Percentiles rank a stretch among this genome's conserved stretches.
Evolutionary conservation across 2,329 filamentous ascomycete genomes (phyloP).

Genomic region (Colletotrichum sp.): DNA sequence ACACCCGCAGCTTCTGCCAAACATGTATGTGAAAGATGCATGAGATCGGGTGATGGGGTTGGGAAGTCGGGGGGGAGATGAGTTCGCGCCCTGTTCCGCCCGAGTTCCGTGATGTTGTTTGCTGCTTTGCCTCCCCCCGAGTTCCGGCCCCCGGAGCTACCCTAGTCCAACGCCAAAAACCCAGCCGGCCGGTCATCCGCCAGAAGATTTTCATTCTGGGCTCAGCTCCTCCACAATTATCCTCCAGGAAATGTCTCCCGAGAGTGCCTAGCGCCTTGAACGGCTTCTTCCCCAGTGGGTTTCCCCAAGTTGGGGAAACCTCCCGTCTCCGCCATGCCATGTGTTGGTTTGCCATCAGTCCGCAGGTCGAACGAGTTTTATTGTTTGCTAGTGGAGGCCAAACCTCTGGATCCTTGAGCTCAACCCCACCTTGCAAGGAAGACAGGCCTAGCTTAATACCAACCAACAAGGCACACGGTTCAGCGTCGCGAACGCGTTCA

Average conservation of each 20-base stretch:
- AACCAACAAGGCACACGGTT: neutral
- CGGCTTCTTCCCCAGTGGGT: neutral
- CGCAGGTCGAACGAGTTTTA: neutral
- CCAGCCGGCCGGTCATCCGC: neutral
- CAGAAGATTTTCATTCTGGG: neutral
- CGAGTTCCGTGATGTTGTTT: constrained; percentile 3
- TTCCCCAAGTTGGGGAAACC: neutral
- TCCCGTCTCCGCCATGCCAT: neutral
- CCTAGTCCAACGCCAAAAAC: neutral
- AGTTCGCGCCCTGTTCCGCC: neutral
- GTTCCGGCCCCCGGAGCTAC: neutral
- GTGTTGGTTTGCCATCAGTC: neutral
- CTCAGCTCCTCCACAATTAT: neutral
- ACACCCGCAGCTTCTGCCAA: neutral
- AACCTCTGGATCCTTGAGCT: neutral
- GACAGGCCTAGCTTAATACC: neutral
- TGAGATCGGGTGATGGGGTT: neutral
- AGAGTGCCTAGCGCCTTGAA: neutral
- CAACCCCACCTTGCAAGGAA: constrained; percentile 1
- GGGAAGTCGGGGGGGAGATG: constrained; percentile 11
- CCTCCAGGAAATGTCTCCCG: neutral
- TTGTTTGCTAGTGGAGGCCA: neutral
- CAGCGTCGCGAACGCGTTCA: neutral
- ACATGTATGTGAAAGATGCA: neutral
- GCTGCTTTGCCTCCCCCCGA: neutral